Evolutionary conservation across 1,284 basidiomycete species (phyloP), one percentile per base, ranked within the genome.

Genomic region (Quambalaria eucalypti): DNA sequence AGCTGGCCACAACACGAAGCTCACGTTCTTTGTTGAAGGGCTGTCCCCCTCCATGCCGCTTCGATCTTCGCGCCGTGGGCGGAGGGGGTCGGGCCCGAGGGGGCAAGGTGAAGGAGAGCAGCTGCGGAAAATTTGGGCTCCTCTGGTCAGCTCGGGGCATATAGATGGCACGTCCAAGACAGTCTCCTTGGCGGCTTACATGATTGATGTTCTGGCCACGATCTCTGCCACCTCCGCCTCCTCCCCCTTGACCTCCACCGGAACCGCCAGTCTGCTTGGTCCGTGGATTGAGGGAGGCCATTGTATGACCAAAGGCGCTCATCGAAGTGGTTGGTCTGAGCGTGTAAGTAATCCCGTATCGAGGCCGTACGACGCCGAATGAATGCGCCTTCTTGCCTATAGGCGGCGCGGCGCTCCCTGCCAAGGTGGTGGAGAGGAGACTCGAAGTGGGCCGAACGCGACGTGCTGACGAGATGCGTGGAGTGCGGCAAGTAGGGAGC

Each of bases 11-110:
- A 26, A 44, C 16, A 52, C 42, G 14, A 5, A n/a, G n/a, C 60
- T 42, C 40, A 64, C 66, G 71, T 49, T 74, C 73, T 49, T 73
- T 71, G 60, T 69, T 73, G 52, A 73, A 74, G 4, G 71, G 69
- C 4, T 55, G 58, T 47, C 51, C 52, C 16, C 33, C 31, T 4
- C 62, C 66, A 28, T 51, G 54, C 25, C 63, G 48, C 12, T 67
- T 57, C 29, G 62, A 62, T 44, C 69, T 57, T 10, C 69, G 59
- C 16, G 60, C 60, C 4, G 52, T 47, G 21, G 71, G 26, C 16
- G 54, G 52, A 6, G 73, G 69, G 16, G 69, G 66, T 12, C 64
- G 55, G 40, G 64, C 62, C 21, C 73, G 60, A 3, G 71, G 69
- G 9, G 73, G 72, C 23, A 74, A 39, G 19, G 72, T 73, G 56